These are phyloP conservation scores for Trichoderma afroharzianum DNA, from an alignment of 2,329 filamentous ascomycete genomes.

Conservation along the genomic window DNA sequence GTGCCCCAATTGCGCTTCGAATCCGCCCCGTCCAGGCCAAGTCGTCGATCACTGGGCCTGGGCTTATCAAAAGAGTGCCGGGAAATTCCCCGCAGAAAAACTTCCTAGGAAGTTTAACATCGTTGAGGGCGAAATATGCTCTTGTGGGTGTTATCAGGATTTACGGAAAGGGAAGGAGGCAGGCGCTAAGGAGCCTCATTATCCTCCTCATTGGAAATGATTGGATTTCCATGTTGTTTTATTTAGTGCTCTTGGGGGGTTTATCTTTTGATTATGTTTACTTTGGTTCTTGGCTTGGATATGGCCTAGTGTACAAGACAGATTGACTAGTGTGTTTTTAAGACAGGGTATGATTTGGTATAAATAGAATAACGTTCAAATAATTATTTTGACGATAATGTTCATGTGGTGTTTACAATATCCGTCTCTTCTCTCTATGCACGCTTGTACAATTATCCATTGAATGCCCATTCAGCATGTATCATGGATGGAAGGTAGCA, in stretches of 20 bases:
- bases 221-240: background rate
- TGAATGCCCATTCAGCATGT: background rate
- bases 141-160: background rate
- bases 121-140: background rate
- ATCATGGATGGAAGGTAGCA: background rate
- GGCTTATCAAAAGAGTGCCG: background rate
- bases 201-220: too few species aligned
- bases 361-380: background rate
- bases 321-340: background rate
- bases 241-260: background rate
- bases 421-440: background rate
- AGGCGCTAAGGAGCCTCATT: too few species aligned
- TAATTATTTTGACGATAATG: background rate
- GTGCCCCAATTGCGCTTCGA: background rate
- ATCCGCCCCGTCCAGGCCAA: background rate
- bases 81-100: background rate
- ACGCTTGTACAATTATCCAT: background rate
- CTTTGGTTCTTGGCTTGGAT: background rate
- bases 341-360: background rate
- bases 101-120: background rate
- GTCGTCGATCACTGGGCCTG: background rate
- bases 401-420: background rate
- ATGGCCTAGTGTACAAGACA: background rate
- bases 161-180: too few species aligned
- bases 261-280: background rate